Percentiles rank a stretch among this genome's conserved stretches.
phyloP scores from a whole-genome alignment of 2,329 filamentous ascomycete genomes.

The Fusarium chuoi region DNA sequence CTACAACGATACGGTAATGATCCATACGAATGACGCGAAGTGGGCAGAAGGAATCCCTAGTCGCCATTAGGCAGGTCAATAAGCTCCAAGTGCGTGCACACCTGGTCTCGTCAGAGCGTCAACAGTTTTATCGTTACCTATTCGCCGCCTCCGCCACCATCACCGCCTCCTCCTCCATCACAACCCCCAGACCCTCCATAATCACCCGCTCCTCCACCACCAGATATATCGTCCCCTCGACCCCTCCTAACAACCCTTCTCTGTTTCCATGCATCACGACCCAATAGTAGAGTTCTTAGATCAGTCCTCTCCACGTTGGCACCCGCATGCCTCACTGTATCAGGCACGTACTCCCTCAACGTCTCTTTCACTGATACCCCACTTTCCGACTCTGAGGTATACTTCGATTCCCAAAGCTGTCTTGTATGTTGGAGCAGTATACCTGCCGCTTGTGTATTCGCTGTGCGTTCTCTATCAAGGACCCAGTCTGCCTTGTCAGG shows the following conservation, averaged over 20 bases:
- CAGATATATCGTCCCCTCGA: not conserved
- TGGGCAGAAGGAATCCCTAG: not conserved
- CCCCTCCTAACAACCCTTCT: not conserved
- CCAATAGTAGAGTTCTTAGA: not conserved
- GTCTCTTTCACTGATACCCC: not conserved
- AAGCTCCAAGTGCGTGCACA: too few relatives aligned
- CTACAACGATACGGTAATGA: accelerated
- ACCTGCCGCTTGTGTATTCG: accelerated
- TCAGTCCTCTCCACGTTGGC: not conserved
- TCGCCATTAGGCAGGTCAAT: not conserved
- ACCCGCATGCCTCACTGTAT: not conserved
- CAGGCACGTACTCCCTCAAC: not conserved
- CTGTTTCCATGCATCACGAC: not conserved
- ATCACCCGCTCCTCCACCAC: not conserved
- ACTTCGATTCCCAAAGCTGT: not conserved
- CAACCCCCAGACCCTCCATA: not conserved
- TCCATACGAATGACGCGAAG: not conserved
- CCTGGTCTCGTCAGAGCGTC: not conserved
- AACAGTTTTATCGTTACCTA: not conserved
- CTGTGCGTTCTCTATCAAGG: not conserved
- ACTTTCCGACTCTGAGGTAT: accelerated
- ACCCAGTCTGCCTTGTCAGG: not conserved
- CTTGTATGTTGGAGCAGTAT: not conserved
- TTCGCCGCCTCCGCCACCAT: not conserved
- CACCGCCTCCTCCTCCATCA: not conserved